phyloP scores from a whole-genome alignment of 345 rosid genomes.

The Pelargonium nanum region DNA sequence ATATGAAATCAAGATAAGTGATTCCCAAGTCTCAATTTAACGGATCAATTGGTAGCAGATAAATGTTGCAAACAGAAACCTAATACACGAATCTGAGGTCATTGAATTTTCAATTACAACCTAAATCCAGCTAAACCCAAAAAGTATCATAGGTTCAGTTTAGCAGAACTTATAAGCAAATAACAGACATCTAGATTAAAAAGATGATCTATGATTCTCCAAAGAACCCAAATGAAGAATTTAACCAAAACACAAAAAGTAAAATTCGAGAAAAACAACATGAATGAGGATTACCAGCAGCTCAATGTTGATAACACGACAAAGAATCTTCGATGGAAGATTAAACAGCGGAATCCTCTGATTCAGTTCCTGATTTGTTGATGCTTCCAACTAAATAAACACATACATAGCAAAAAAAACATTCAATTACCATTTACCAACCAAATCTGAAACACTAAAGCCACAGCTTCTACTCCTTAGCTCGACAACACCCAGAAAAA shows the following conservation, averaged over 20 bases:
- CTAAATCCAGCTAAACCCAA: background rate
- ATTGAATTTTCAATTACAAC: background rate
- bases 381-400: constrained; percentile 68
- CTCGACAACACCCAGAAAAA: constrained; percentile 11
- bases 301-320: constrained; percentile 61
- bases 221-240: constrained; percentile 2
- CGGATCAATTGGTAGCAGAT: background rate
- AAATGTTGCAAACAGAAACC: background rate
- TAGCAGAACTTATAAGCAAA: background rate
- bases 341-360: constrained; percentile 56
- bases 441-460: background rate
- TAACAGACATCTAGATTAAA: background rate
- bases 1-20: constrained; percentile 10
- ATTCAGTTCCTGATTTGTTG: constrained; percentile 67
- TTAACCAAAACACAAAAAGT: background rate
- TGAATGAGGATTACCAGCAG: constrained; percentile 41
- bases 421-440: constrained; percentile 1
- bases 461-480: constrained; percentile 45
- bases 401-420: constrained; percentile 9
- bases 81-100: too few species aligned
- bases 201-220: background rate
- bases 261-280: background rate
- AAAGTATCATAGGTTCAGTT: background rate
- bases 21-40: constrained; percentile 5
- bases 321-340: constrained; percentile 74